These are phyloP conservation scores for Aspergillus costaricaensis DNA, from an alignment of 2,329 filamentous ascomycete species.

Conservation along the genomic window DNA sequence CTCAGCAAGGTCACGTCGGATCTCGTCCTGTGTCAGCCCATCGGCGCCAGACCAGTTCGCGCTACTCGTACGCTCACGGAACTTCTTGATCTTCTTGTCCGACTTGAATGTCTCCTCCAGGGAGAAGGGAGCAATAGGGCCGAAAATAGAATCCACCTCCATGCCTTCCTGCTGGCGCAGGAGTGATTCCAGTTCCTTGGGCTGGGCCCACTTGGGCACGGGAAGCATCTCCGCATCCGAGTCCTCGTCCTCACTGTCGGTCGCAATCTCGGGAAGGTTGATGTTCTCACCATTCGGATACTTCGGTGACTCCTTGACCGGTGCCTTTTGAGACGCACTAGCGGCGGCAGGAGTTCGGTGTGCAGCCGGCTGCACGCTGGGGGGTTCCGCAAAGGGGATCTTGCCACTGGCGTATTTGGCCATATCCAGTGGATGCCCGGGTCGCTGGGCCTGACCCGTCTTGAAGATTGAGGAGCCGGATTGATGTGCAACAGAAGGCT, in stretches of 20 bases:
- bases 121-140: constrained; percentile 80
- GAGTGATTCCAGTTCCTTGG: constrained; percentile 74
- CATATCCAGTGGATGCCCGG: constrained; percentile 75
- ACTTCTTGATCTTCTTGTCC: constrained; percentile 84
- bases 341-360: constrained; percentile 71
- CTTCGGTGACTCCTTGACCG: constrained; percentile 70
- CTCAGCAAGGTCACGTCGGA: constrained; percentile 74
- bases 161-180: constrained; percentile 77
- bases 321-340: constrained; percentile 38
- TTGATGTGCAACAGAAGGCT: constrained; percentile 36
- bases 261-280: constrained; percentile 90
- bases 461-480: constrained; percentile 39
- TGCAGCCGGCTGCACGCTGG: constrained; percentile 50
- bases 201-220: constrained; percentile 84
- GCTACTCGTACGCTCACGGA: constrained; percentile 86
- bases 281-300: constrained; percentile 90
- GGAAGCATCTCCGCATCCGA: constrained; percentile 62
- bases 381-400: constrained; percentile 80
- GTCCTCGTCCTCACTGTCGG: constrained; percentile 88
- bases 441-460: constrained; percentile 58
- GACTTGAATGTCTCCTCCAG: constrained; percentile 97
- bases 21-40: constrained; percentile 82
- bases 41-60: constrained; percentile 90
- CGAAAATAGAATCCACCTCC: constrained; percentile 82
- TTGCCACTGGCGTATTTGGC: constrained; percentile 84